Conservation (phyloP, 768 basidiomycete species). For the Favolaschia claudopus region DNA sequence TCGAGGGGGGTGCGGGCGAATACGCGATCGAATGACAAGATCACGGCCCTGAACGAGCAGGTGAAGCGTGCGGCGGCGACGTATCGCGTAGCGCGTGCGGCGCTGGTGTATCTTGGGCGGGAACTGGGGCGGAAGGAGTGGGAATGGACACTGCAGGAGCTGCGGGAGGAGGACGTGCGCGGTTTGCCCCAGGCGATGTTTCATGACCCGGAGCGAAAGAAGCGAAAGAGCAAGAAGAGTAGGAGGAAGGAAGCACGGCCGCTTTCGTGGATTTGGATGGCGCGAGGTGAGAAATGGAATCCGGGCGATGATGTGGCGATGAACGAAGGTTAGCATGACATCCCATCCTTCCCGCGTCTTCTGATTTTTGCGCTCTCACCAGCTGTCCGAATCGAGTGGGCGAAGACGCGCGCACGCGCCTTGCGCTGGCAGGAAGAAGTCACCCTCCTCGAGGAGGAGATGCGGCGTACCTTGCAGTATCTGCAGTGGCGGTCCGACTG, state of each 20-base stretch:
- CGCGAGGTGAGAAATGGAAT: no score
- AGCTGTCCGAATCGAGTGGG: no score
- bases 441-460: conserved; percentile 20
- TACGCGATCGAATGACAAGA: conserved; percentile 27
- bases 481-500: conserved; percentile 12
- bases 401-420: not conserved
- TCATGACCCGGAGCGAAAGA: no score
- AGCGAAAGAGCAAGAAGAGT: no score
- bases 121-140: conserved; percentile 13
- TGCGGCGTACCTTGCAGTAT: conserved; percentile 13
- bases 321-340: no score
- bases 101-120: conserved; percentile 9
- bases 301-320: no score
- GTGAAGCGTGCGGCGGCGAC: conserved; percentile 20
- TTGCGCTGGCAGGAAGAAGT: conserved; percentile 22
- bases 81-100: conserved; percentile 27
- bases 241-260: no score
- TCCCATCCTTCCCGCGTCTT: no score
- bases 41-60: conserved; percentile 20
- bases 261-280: no score
- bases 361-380: no score
- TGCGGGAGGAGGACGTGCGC: conserved; percentile 23
- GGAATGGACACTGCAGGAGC: conserved; percentile 19
- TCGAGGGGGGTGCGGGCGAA: conserved; percentile 32
- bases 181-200: no score